Conservation (phyloP, 352 stramenopile genomes). For the Pythium sp. region DNA sequence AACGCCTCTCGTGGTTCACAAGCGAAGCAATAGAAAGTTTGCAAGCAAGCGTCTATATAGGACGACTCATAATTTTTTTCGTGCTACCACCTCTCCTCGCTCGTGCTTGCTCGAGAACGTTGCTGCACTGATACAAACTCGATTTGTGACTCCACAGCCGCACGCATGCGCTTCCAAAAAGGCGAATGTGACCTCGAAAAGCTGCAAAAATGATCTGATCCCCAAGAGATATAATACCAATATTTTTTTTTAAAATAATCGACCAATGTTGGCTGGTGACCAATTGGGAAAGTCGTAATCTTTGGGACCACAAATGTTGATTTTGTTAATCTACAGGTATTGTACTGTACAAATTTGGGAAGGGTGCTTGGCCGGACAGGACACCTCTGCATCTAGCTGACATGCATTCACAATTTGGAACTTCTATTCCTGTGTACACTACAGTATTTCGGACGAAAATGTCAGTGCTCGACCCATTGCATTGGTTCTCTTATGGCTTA, state of each 20-base stretch:
- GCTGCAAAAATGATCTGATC: background rate
- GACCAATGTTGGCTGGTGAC: background rate
- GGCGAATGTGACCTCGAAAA: background rate
- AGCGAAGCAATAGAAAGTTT: conserved; percentile 2
- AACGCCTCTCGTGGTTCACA: background rate
- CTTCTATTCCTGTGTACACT: background rate
- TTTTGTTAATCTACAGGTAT: background rate
- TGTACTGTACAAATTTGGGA: background rate
- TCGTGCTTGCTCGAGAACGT: background rate
- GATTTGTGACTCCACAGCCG: background rate
- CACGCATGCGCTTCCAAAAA: background rate
- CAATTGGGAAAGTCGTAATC: background rate
- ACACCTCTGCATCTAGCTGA: background rate
- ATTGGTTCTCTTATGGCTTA: background rate
- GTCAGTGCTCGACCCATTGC: background rate
- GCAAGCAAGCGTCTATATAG: background rate
- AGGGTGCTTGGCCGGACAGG: background rate
- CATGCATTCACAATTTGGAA: background rate
- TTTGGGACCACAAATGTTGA: background rate
- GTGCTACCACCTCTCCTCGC: too few relatives aligned
- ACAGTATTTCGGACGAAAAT: background rate
- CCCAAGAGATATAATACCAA: background rate
- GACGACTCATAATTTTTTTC: too few relatives aligned
- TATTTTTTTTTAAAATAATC: background rate
- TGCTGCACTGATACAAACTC: background rate